Evolutionary conservation across 2,329 filamentous ascomycete genomes (phyloP), one percentile per base, ranked within the genome.

Genomic region (Zalaria obscura): DNA sequence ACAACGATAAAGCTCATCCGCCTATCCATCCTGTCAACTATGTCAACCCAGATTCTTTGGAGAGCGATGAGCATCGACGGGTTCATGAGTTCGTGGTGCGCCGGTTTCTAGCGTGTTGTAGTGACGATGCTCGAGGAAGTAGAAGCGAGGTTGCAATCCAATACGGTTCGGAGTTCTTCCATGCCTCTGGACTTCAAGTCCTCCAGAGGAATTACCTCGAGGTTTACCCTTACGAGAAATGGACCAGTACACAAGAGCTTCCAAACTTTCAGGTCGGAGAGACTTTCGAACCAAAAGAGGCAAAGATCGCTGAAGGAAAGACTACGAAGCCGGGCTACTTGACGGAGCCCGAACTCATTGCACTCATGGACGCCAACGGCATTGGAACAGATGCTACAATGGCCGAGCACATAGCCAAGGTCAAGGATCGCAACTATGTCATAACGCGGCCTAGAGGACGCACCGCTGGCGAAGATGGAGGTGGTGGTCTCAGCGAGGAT

Each of bases 341-440:
- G 27, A 96, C 91, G 0, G 91, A 98, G 58, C 88, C 91, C 0
- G 91, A 98, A 57, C 70, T 98, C 26, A 94, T 98, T 56, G 83
- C 82, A 3, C 73, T 98, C 7, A 98, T 98, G 91, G 91, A 98
- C 64, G 88, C 86, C 36, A 98, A 98, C 57, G 91, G 91, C 2
- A 98, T 98, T 48, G 91, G 91, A 8, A 98, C 91, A 6, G 91
- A 98, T 64, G 91, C 91, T 5, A 98, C 91, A 1, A 98, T 98
- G 91, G 91, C 91, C 0, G 91, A 98, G 54, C 91, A 98, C 57
- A 98, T 98, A 54, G 78, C 84, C 45, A 98, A 89, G 62, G 93
- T 98, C 52, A 87, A 96, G 60, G 77, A 88, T 44, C 72, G 91
- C 45, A 73, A 88, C 51, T 98, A 98, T 55, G 89, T 87, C 39